Evolutionary conservation across 306 rosid genomes (phyloP).

Genomic region (Gleditsia sinensis): DNA sequence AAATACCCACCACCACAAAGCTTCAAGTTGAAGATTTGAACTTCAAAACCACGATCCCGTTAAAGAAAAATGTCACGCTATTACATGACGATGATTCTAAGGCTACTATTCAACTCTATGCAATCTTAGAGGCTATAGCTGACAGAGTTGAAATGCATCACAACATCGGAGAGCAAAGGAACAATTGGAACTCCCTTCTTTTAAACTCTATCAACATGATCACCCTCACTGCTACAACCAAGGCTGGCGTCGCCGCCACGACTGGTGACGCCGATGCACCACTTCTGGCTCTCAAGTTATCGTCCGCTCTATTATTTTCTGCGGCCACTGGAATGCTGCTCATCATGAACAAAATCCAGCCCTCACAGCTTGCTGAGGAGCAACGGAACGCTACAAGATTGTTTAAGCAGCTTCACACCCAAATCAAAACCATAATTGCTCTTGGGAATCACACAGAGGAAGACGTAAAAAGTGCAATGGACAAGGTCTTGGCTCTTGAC

Average conservation of each 20-base stretch:
- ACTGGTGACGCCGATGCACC: conserved; percentile 5
- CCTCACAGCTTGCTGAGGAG: conserved; percentile 85
- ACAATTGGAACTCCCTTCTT: conserved; percentile 70
- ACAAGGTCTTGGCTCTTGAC: conserved; percentile 67
- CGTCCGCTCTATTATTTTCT: conserved; percentile 57
- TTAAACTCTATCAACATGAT: conserved; percentile 76
- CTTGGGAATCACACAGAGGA: conserved; percentile 34
- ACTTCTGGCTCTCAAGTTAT: conserved; percentile 58
- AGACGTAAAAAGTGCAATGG: conserved; percentile 55
- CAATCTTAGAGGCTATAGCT: conserved; percentile 52
- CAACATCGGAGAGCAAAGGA: conserved; percentile 65
- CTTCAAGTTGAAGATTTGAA: conserved; percentile 18
- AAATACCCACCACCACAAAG: background rate
- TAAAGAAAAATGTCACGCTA: background rate
- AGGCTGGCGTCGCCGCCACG: conserved; percentile 55
- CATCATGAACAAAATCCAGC: conserved; percentile 73
- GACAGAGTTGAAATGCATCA: conserved; percentile 76
- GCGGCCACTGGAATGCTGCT: conserved; percentile 69
- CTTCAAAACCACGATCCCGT: conserved; percentile 6
- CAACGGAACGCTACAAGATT: conserved; percentile 72
- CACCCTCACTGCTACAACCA: conserved; percentile 70
- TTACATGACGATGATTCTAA: conserved; percentile 9
- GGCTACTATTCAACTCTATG: conserved; percentile 42
- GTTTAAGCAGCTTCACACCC: conserved; percentile 51
- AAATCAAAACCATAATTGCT: conserved; percentile 47